phyloP scores from a whole-genome alignment of 768 basidiomycete genomes.

The Candolleomyces aberdarensis region DNA sequence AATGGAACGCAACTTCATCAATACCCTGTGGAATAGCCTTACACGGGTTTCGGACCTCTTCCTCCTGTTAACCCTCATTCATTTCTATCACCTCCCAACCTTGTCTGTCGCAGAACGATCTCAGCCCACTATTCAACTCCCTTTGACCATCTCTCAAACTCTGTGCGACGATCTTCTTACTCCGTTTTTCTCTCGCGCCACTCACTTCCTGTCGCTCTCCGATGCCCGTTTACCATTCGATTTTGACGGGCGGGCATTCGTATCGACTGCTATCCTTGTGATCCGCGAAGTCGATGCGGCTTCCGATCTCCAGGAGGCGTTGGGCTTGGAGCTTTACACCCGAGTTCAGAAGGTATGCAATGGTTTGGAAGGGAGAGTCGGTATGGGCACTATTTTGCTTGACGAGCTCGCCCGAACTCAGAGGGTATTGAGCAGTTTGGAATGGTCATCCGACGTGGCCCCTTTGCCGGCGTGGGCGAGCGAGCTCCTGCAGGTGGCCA shows the following conservation, averaged over 20 bases:
- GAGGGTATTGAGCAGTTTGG: no score
- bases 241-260: conserved; percentile 53
- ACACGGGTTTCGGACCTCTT: background rate
- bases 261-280: conserved; percentile 36
- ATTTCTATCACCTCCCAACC: conserved; percentile 30
- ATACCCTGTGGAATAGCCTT: background rate
- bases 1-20: background rate
- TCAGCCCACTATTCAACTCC: conserved; percentile 23
- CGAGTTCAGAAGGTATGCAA: conserved; percentile 22
- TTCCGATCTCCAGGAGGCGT: conserved; percentile 24
- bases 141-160: conserved; percentile 22
- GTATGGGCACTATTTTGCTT: no score
- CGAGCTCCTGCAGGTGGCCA: no score
- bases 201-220: conserved; percentile 17
- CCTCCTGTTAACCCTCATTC: conserved; percentile 19
- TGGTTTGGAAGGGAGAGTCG: no score
- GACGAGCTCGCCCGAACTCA: no score
- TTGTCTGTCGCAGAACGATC: conserved; percentile 41
- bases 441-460: no score
- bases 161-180: conserved; percentile 41
- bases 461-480: no score
- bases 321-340: conserved; percentile 14
- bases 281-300: conserved; percentile 20
- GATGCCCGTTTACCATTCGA: conserved; percentile 29
- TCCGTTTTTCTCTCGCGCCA: conserved; percentile 27